Base-by-base conservation (phyloP, 225 moss, liverwort and hornwort genomes). In the Physcomitrium patens region DNA sequence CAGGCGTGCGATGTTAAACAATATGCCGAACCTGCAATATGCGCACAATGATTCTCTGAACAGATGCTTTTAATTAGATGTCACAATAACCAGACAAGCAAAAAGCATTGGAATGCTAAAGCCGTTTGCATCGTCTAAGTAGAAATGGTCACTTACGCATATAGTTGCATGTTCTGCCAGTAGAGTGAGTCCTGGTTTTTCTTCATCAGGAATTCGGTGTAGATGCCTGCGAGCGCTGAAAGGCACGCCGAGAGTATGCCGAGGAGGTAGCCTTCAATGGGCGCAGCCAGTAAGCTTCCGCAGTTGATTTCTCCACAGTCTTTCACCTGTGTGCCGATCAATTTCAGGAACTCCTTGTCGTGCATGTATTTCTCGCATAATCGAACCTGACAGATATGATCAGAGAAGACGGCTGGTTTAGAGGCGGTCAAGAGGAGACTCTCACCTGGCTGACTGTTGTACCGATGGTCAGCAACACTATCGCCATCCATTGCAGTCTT, bases 151-250 rank as follows among this genome's bases (percentile, higher is more conserved):
- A 70, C 91, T 78, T 91, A 99, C 95, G 70, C 77, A 68, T 99
- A 99, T n/a, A 99, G 91, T 83, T 99, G 95, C 72, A 99, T 69
- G 44, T 99, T 99, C 46, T 99, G 99, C 99, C 99, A 99, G 64
- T 95, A 87, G 11, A 99, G 68, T 55, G 99, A 95, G 43, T 87
- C 90, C 23, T 92, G 87, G 59, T 93, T 99, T 65, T 91, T 95
- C 81, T 95, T 99, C 99, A 99, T 95, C 31, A 95, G 53, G 47
- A 91, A 99, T 78, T 99, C 99, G 43, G 89, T 95, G 72, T 99
- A 95, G 54, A 99, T 83, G n/a, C 99, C 99, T 52, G 91, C 99
- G 22, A 95, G 17, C 5, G 91, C 95, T 68, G 99, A 99, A 43
- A 99, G 91, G 50, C 93, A 99, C 59, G 95, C 91, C 16, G 99